Conservation (phyloP, 441 rosid species). For the Geranium incanum region DNA sequence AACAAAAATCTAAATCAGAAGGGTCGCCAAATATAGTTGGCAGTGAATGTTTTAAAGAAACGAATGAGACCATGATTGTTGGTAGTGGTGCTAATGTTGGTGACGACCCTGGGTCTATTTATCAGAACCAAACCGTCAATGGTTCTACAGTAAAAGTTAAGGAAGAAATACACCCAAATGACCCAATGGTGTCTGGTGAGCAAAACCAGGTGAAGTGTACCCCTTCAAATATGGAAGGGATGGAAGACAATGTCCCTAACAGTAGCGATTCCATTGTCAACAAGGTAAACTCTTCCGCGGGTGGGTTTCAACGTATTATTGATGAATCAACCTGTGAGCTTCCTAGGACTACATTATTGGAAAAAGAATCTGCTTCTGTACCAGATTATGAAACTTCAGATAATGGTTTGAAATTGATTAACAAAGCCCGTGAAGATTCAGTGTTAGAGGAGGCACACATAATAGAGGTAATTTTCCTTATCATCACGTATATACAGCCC, state of each 20-base stretch:
- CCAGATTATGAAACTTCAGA: slow-evolving; percentile 41
- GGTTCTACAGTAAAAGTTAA: slow-evolving; percentile 37
- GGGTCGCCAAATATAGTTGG: slow-evolving; percentile 31
- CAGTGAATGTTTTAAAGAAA: slow-evolving; percentile 38
- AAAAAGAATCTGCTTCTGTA: slow-evolving; percentile 30
- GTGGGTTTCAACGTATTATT: slow-evolving; percentile 31
- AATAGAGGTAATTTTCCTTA: slow-evolving; percentile 57
- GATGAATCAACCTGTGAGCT: slow-evolving; percentile 33
- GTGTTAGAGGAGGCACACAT: slow-evolving; percentile 81
- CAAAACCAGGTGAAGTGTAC: slow-evolving; percentile 38
- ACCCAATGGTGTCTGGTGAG: slow-evolving; percentile 29
- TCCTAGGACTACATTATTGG: slow-evolving; percentile 31
- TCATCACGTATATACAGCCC: slow-evolving; percentile 17
- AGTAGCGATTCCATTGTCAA: slow-evolving; percentile 24
- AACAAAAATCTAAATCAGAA: slow-evolving; percentile 38
- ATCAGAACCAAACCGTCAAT: slow-evolving; percentile 32
- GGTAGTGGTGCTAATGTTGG: slow-evolving; percentile 23
- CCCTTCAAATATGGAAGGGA: slow-evolving; percentile 30
- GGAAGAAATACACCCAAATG: slow-evolving; percentile 32
- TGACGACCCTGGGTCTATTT: slow-evolving; percentile 25
- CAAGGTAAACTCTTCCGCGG: slow-evolving; percentile 28
- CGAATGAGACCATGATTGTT: slow-evolving; percentile 34
- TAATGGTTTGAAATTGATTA: slow-evolving; percentile 32
- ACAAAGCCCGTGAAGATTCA: slow-evolving; percentile 70
- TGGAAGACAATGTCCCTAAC: slow-evolving; percentile 33